Evolutionary conservation across 176 grass and related monocot species (phyloP), one percentile per base, ranked within the genome.

Genomic region (Ananas comosus): DNA sequence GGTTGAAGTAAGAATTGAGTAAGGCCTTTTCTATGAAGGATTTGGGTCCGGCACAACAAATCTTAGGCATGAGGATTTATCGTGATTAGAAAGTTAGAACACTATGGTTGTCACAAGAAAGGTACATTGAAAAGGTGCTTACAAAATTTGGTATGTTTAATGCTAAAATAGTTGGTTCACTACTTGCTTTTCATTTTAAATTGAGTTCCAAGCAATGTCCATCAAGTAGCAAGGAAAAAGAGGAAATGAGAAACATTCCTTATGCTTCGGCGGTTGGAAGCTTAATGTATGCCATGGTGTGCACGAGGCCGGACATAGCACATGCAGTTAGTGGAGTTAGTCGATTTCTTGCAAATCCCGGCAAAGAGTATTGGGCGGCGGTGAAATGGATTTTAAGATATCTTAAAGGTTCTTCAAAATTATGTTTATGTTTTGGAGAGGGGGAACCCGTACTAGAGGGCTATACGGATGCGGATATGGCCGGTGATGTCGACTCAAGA

Each of bases 1-100:
- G 2, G 13, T 13, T 79, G 3, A 72, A 69, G 3, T 47, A 64
- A 22, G 51, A 69, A 9, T n/a, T 72, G 1, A 64, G 12, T 0
- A 64, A 18, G 4, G 18, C 9, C 17, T 83, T 83, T 72, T 9
- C 9, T 16, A 68, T 74, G 54, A 79, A 83, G 11, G 64, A 83
- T 10, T 79, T 83, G 14, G 63, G 70, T 3, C 21, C 18, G 1
- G 11, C 24, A 63, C 16, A 18, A 9, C 50, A 61, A 17, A 63
- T 78, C 57, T 6, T 70, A 1, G 75, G 21, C 4, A 70, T 69
- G 75, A 14, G 14, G 10, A 70, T 78, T 57, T 69, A 12, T 21
- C 10, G 65, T 23, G 65, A 70, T 9, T 16, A 4, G 0, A 61
- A 70, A 9, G 63, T 33, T 25, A 14, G 18, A 2, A 68, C 54